Evolutionary conservation across 495 filamentous ascomycete species (phyloP), one percentile per base, ranked within the genome.

Genomic region (Friedmanniomyces endolithicus): DNA sequence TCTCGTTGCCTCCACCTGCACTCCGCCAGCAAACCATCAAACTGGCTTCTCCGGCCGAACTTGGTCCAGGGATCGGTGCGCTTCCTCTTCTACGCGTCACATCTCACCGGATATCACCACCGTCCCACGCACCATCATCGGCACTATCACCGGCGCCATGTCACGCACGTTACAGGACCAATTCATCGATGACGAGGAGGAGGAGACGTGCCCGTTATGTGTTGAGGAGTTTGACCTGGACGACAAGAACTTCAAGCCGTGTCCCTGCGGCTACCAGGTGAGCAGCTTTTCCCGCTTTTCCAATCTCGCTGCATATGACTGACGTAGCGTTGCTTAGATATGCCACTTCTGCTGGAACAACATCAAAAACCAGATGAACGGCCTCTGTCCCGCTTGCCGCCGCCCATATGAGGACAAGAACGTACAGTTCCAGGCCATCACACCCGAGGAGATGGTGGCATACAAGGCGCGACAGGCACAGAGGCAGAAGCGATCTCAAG

Each of bases 301-400:
- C 8, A 29, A 6, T 17, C n/a, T 17, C 20, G 23, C 14, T 16
- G 3, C 24, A 2, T 6, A 14, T 41, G 2, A 14, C 12, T 41
- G 37, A n/a, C 27, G 4, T 31, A 9, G 3, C 27, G 9, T 16
- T 24, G 24, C 9, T 2, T 34, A 98, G 90, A 87, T 99, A 64
- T 99, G 94, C 69, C 94, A 96, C 74, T 99, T 99, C 72, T 99
- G 94, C 71, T 97, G 85, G 74, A 95, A 99, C 73, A 97, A 97
- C 63, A 92, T 99, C 70, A 90, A 88, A 69, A 87, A 83, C 55
- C 95, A 90, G 59, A 84, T 95, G 77, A 95, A 95, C 66, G 88
- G 88, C 34, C 74, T 94, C 27, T 99, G 94, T 71, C 94, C 94
- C 16, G 94, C 95, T 64, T 99, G 94, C 70, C 82, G 94, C 65